Evolutionary conservation across 495 filamentous ascomycete species (phyloP).

Genomic region (Neurospora hispaniola): DNA sequence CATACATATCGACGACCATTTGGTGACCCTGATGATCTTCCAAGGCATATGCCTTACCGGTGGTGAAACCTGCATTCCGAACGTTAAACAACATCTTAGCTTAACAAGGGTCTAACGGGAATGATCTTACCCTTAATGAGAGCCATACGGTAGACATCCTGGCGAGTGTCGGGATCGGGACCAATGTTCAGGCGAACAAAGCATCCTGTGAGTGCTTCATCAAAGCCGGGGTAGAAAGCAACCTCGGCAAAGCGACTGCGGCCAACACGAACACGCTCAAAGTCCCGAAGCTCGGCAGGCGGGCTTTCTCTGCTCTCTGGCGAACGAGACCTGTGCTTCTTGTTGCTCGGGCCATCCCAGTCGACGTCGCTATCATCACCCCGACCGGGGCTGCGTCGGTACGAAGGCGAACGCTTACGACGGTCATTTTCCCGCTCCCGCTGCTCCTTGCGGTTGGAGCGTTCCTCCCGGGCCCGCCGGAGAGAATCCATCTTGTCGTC

Average conservation of each 20-base stretch:
- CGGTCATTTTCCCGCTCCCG: conserved; percentile 57
- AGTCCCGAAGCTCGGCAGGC: conserved; percentile 63
- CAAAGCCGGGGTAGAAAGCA: conserved; percentile 85
- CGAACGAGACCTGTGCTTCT: conserved; percentile 32
- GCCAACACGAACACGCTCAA: conserved; percentile 72
- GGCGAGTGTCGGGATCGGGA: conserved; percentile 51
- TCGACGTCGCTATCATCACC: conserved; percentile 76
- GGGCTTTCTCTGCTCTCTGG: conserved; percentile 38
- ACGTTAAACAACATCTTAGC: neutral
- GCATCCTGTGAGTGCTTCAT: conserved; percentile 64
- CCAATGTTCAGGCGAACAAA: conserved; percentile 76
- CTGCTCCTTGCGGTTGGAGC: conserved; percentile 63
- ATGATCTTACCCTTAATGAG: conserved; percentile 62
- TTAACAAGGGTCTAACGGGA: neutral
- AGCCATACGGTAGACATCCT: conserved; percentile 73
- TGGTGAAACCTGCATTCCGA: conserved; percentile 49
- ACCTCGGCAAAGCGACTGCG: conserved; percentile 72
- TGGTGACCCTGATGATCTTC: conserved; percentile 56
- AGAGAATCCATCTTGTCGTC: conserved; percentile 77
- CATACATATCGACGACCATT: conserved; percentile 68
- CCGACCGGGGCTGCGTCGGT: conserved; percentile 42
- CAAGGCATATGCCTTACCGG: conserved; percentile 71
- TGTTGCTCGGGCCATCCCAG: conserved; percentile 42
- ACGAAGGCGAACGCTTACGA: conserved; percentile 37
- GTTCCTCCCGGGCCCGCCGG: conserved; percentile 76